Percentiles rank a stretch among this genome's conserved stretches.
These are phyloP conservation scores for Tulasnella sp. DNA, from an alignment of 768 basidiomycete species.

Conservation along the genomic window DNA sequence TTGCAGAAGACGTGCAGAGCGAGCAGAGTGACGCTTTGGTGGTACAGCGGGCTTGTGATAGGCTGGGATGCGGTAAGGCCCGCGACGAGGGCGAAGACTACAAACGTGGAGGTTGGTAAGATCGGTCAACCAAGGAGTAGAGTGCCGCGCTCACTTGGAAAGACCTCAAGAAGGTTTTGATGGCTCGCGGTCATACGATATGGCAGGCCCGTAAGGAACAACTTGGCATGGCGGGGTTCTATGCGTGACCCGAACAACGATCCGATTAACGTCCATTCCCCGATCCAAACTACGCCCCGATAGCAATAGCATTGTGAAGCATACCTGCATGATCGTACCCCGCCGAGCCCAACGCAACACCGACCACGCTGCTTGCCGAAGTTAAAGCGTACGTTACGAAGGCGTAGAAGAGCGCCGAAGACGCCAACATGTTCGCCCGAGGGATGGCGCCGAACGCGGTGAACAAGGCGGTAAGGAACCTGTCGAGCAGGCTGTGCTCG, in stretches of 20 bases:
- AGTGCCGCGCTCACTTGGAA: not conserved
- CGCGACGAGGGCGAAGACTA: not conserved
- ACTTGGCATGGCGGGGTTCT: not conserved
- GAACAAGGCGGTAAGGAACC: not conserved
- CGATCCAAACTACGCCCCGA: not conserved
- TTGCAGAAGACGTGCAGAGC: not conserved
- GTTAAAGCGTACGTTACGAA: not conserved
- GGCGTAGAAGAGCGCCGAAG: not conserved
- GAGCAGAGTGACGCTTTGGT: not conserved
- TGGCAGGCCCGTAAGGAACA: not conserved
- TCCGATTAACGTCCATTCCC: not conserved
- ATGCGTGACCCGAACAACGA: not conserved
- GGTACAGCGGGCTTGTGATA: not conserved
- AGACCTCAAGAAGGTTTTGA: not conserved
- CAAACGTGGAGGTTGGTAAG: not conserved
- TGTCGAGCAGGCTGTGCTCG: not conserved
- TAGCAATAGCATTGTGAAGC: not conserved
- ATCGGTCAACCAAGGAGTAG: not conserved
- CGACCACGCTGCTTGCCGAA: not conserved
- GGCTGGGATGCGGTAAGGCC: not conserved
- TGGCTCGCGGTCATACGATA: not conserved
- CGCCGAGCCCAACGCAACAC: not conserved
- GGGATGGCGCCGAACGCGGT: not conserved
- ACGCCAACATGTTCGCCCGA: not conserved
- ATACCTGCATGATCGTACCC: not conserved